Evolutionary conservation across 2,329 filamentous ascomycete genomes (phyloP), one percentile per base, ranked within the genome.

Genomic region (Trichoderma sp.): DNA sequence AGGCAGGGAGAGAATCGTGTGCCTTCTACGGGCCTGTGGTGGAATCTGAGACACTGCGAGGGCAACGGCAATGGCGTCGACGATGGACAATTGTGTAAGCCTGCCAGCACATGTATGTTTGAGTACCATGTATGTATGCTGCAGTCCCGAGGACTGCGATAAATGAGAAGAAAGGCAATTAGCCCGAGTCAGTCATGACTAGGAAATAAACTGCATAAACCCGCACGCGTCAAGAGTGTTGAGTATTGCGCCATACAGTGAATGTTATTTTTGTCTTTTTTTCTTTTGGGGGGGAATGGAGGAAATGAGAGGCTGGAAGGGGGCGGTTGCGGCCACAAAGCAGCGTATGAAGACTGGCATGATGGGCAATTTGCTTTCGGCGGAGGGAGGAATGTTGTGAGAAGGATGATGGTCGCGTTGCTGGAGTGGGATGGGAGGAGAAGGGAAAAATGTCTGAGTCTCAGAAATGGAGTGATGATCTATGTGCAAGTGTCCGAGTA

Each of bases 311-410:
- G 52, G 50, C 42, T 64, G 60, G n/a, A n/a, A n/a, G 60, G 52
- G 17, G 17, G 50, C 29, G 37, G 37, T 59, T 66, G 39, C 54
- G 32, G 64, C 17, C 22, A 48, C 42, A 2, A 22, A 10, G 22
- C 29, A 37, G 27, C n/a, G 10, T 15, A 12, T 5, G 5, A 9
- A 25, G 19, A 52, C 42, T 60, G 64, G 64, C 25, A 67, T 58
- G 64, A 52, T 27, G 12, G 22, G 29, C 19, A 67, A 67, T 60
- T 67, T 67, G 64, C 64, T 60, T 48, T 34, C 52, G 64, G 54
- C 35, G 29, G 56, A 2, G 1, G 5, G 19, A 53, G 64, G 64
- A 67, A 67, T 67, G 64, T 15, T 6, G 42, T 17, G 37, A 17
- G 19, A 15, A 1, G 22, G 1, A 4, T 3, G 54, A 22, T 17